Conservation (phyloP, 805 yeast species). For the Schwanniomyces vanrijiae region DNA sequence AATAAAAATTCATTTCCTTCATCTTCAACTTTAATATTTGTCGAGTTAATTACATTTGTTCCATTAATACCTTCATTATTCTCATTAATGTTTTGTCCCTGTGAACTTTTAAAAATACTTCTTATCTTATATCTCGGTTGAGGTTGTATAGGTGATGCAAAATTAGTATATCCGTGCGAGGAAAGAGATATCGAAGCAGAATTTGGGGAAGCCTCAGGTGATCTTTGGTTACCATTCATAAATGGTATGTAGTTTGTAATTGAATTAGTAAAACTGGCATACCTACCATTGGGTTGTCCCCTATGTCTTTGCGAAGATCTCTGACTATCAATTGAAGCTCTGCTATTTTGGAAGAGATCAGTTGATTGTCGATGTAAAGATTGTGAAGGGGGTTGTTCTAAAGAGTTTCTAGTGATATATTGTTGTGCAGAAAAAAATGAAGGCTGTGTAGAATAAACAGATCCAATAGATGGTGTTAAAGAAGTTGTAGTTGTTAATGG, state of each 20-base stretch:
- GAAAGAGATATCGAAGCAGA: conserved; percentile 18
- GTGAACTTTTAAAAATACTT: conserved; percentile 28
- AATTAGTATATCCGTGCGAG: conserved; percentile 4
- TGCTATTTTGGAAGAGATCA: conserved; percentile 29
- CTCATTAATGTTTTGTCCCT: conserved; percentile 1
- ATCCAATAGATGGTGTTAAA: conserved; percentile 39
- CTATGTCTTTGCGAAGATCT: conserved; percentile 15
- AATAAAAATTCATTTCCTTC: conserved; percentile 14
- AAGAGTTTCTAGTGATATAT: conserved; percentile 34
- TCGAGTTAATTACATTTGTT: neutral
- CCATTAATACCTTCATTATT: conserved; percentile 1
- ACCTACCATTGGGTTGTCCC: conserved; percentile 21
- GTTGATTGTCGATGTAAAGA: conserved; percentile 29
- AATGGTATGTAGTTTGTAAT: conserved; percentile 42
- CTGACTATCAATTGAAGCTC: conserved; percentile 32
- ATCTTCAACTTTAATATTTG: neutral
- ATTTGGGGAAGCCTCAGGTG: conserved; percentile 7
- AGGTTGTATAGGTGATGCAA: conserved; percentile 12
- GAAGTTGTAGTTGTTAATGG: conserved; percentile 47
- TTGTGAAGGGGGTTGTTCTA: conserved; percentile 34
- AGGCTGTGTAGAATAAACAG: conserved; percentile 42
- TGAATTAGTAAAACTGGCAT: conserved; percentile 34
- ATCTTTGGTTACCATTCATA: conserved; percentile 31
- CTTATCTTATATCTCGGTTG: conserved; percentile 34
- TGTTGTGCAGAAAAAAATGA: conserved; percentile 46